phyloP scores from a whole-genome alignment of 2,329 filamentous ascomycete genomes.

The Colletotrichum eleusines region DNA sequence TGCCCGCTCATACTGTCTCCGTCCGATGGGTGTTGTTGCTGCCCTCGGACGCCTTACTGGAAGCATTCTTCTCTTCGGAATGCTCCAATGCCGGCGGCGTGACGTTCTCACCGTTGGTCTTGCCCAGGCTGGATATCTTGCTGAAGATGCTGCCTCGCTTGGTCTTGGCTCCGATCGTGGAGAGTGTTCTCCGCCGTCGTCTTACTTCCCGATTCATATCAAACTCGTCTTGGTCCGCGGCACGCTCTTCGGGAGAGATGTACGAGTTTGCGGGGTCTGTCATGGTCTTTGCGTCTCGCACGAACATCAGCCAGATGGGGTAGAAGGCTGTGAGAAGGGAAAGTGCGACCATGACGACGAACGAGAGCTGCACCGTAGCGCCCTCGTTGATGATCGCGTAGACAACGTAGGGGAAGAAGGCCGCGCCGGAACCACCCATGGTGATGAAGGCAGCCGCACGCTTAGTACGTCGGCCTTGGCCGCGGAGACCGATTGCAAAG shows the following conservation, averaged over 20 bases:
- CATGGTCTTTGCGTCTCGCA: slow-evolving; percentile 60
- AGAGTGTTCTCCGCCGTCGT: slow-evolving; percentile 25
- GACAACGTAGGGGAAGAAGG: slow-evolving; percentile 79
- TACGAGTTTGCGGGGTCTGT: slow-evolving; percentile 52
- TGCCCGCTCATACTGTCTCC: slow-evolving; percentile 33
- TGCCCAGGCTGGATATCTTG: slow-evolving; percentile 36
- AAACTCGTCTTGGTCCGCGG: slow-evolving; percentile 28
- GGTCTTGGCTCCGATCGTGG: slow-evolving; percentile 25
- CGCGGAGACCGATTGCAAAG: slow-evolving; percentile 82
- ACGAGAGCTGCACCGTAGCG: slow-evolving; percentile 73
- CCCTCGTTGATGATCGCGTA: slow-evolving; percentile 73
- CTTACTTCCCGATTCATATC: slow-evolving; percentile 33
- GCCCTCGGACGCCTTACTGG: slow-evolving; percentile 35
- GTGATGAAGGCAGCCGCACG: slow-evolving; percentile 82
- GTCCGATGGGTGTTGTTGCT: slow-evolving; percentile 30
- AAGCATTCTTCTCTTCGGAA: slow-evolving; percentile 36
- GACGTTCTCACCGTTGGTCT: slow-evolving; percentile 33
- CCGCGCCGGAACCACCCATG: slow-evolving; percentile 79
- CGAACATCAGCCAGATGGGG: slow-evolving; percentile 61
- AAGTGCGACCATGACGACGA: slow-evolving; percentile 70
- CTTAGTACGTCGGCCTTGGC: slow-evolving; percentile 84
- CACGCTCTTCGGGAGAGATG: slow-evolving; percentile 37
- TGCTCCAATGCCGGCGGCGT: slow-evolving; percentile 34
- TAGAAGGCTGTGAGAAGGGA: slow-evolving; percentile 61
- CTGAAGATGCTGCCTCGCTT: slow-evolving; percentile 36